Percentiles rank a stretch among this genome's conserved stretches.
Evolutionary conservation across 441 rosid species (phyloP).

Genomic region (Populus trichocarpa): DNA sequence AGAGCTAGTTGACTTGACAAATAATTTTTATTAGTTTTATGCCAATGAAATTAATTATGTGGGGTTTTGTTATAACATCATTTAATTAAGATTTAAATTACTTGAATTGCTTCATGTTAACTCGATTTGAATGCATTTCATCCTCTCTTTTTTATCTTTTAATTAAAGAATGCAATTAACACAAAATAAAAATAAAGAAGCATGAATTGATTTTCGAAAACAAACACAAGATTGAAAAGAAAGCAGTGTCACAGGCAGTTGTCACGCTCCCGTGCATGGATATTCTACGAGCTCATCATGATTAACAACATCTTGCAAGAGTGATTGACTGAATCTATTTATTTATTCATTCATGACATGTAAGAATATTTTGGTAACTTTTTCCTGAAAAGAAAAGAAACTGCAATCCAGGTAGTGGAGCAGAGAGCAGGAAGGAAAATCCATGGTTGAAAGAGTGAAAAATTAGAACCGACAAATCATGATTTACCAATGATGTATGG

Average conservation of each 20-base stretch:
- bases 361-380: background rate
- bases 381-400: background rate
- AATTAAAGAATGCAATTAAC: background rate
- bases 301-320: no score
- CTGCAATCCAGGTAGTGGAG: background rate
- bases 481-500: conserved; percentile 14
- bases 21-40: no score
- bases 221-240: background rate
- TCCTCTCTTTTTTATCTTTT: background rate
- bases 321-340: background rate
- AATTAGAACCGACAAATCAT: conserved; percentile 3
- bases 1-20: background rate
- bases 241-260: background rate
- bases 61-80: background rate
- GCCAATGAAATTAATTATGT: no score
- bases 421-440: background rate
- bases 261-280: background rate
- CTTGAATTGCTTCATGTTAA: no score
- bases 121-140: background rate
- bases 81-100: background rate
- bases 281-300: background rate
- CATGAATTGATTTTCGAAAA: background rate
- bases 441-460: background rate
- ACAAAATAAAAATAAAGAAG: no score
- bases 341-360: background rate